These are phyloP conservation scores for Dictyostelium brefeldianum DNA, from an alignment of 78 protist species.

Conservation along the genomic window DNA sequence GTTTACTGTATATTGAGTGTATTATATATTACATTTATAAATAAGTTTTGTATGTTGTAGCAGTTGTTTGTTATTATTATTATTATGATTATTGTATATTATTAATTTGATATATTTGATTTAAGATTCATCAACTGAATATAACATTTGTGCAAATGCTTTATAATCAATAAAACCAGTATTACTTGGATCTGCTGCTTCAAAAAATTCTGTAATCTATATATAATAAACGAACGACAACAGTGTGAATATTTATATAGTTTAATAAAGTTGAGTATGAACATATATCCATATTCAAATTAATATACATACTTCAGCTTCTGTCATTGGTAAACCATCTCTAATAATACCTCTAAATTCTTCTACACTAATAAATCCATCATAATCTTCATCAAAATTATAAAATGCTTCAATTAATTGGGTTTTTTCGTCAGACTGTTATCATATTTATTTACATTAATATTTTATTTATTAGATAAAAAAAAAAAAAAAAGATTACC, in stretches of 20 bases:
- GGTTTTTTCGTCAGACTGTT: slow-evolving; percentile 67
- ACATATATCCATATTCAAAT: not conserved
- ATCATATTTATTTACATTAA: not conserved
- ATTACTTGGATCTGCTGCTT: slow-evolving; percentile 72
- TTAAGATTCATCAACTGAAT: slow-evolving; percentile 78
- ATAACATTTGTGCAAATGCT: slow-evolving; percentile 64
- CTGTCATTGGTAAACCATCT: slow-evolving; percentile 79
- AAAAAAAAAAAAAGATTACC: slow-evolving; percentile 1
- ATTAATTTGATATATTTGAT: not conserved
- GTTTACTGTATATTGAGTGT: not conserved
- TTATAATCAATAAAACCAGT: slow-evolving; percentile 76
- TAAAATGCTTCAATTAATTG: slow-evolving; percentile 74
- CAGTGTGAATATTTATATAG: not conserved
- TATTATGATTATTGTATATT: not conserved
- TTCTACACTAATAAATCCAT: slow-evolving; percentile 71
- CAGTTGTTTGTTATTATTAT: not conserved
- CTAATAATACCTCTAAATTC: slow-evolving; percentile 71
- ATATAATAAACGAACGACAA: not conserved
- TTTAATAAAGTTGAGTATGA: not conserved
- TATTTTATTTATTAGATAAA: not conserved
- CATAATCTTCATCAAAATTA: slow-evolving; percentile 65
- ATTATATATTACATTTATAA: not conserved
- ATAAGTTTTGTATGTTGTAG: not conserved
- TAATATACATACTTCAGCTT: slow-evolving; percentile 36
- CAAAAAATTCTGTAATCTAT: slow-evolving; percentile 60